Evolutionary conservation across 345 rosid species (phyloP), one percentile per base, ranked within the genome.

Genomic region (Sapria himalayana): DNA sequence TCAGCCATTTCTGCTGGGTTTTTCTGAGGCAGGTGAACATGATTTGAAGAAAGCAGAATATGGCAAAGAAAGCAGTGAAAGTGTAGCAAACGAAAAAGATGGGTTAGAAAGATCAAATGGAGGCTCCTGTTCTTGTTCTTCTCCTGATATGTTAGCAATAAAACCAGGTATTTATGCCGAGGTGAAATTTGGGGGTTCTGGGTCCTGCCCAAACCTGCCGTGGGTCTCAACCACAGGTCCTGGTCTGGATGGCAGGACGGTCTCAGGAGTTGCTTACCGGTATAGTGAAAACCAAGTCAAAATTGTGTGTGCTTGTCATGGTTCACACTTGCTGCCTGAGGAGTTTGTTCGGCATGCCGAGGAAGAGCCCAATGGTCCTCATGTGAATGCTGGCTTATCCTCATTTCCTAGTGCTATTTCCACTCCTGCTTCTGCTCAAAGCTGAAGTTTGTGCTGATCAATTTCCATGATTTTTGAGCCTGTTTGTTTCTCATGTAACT

Each of bases 261-360:
- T 89, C 41, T 89, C 94, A 0, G 98, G 98, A 37, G 98, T 89
- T 11, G 69, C 94, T 9, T 89, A 89, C 55, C 57, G 62, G 47
- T 89, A 39, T 73, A 78, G 65, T 5, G 49, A 73, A 7, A 74
- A 65, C 62, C 93, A 72, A 59, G 71, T 89, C 43, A 69, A 57
- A 61, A 82, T 89, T 5, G 98, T 89, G 9, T 89, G 98, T 17
- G 98, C 94, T 53, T 89, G 98, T 51, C 98, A 89, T n/a, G 71
- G 98, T 43, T 42, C 52, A 3, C 98, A 89, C 48, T 65, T 84
- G 95, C 67, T 76, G 20, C 95, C 92, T 0, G 95, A 89, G 57
- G 98, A 89, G 59, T 89, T 89, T 66, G 74, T 79, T 18, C 55
- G 69, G 34, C 98, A 89, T 23, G 98, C 98, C 33, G 76, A 68